Conservation (phyloP, 805 yeast genomes). For the Kuraishia molischiana region DNA sequence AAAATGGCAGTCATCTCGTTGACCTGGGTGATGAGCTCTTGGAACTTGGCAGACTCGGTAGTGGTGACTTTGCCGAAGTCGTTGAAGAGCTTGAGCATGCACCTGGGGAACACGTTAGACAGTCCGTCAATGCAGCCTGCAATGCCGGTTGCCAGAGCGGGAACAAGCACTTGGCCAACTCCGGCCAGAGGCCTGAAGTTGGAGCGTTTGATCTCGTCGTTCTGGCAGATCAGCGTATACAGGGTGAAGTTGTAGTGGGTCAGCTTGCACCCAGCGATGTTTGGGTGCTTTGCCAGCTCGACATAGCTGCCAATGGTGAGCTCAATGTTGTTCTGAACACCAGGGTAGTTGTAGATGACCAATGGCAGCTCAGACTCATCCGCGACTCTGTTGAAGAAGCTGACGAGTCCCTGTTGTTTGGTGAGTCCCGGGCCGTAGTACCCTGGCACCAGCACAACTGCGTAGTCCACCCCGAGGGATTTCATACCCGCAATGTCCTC, state of each 20-base stretch:
- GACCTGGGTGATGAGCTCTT: slow-evolving; percentile 28
- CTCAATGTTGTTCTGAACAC: slow-evolving; percentile 28
- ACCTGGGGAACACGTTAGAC: slow-evolving; percentile 37
- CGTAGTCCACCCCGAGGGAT: slow-evolving; percentile 23
- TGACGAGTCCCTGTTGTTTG: slow-evolving; percentile 32
- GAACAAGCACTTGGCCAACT: slow-evolving; percentile 37
- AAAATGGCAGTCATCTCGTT: slow-evolving; percentile 28
- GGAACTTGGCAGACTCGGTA: slow-evolving; percentile 28
- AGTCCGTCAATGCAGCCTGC: slow-evolving; percentile 40
- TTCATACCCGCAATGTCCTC: slow-evolving; percentile 22
- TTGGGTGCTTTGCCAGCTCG: slow-evolving; percentile 29
- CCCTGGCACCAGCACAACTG: slow-evolving; percentile 30
- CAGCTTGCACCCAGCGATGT: slow-evolving; percentile 37
- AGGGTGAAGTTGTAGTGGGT: slow-evolving; percentile 38
- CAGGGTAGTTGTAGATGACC: slow-evolving; percentile 34
- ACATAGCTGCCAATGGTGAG: slow-evolving; percentile 25
- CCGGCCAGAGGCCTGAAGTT: slow-evolving; percentile 35
- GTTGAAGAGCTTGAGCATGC: slow-evolving; percentile 27
- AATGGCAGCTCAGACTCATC: slow-evolving; percentile 30
- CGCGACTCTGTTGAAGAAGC: slow-evolving; percentile 30
- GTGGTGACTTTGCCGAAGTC: slow-evolving; percentile 26
- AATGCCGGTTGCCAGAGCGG: slow-evolving; percentile 31
- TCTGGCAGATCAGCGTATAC: slow-evolving; percentile 29
- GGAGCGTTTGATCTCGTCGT: slow-evolving; percentile 23
- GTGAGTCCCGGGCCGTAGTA: slow-evolving; percentile 32